Percentiles rank a stretch among this genome's conserved stretches.
phyloP scores from a whole-genome alignment of 2,329 filamentous ascomycete genomes.

The Aspergillus udagawae region DNA sequence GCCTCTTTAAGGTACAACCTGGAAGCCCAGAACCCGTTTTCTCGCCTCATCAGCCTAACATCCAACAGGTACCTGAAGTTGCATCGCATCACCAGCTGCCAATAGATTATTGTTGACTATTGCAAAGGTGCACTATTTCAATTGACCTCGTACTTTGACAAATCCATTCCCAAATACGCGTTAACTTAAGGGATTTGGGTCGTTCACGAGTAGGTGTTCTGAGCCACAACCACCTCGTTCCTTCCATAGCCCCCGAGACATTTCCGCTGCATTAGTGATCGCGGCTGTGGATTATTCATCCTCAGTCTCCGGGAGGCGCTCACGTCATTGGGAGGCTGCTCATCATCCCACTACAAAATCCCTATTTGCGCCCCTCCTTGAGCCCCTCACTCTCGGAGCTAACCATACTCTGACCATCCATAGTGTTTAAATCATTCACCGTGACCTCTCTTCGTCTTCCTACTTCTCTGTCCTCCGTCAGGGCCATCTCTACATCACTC shows the following conservation, averaged over 20 bases:
- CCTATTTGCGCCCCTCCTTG: slow-evolving; percentile 20
- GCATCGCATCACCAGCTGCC: slow-evolving; percentile 3
- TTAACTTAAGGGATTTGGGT: not conserved
- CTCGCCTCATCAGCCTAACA: slow-evolving; percentile 8
- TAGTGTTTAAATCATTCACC: slow-evolving; percentile 24
- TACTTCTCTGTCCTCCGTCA: slow-evolving; percentile 13
- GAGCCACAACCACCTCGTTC: not conserved
- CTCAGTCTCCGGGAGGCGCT: not conserved
- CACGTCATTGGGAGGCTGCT: slow-evolving; percentile 24
- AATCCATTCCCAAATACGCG: slow-evolving; percentile 7
- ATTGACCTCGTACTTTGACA: slow-evolving; percentile 5
- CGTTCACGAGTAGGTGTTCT: not conserved
- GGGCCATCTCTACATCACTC: not conserved
- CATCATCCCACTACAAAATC: slow-evolving; percentile 23
- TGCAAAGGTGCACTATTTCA: not conserved
- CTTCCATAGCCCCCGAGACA: slow-evolving; percentile 5
- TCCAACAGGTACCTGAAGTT: not conserved
- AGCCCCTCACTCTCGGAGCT: slow-evolving; percentile 18
- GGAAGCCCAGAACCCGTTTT: slow-evolving; percentile 1
- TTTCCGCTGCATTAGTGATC: not conserved
- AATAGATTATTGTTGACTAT: not conserved
- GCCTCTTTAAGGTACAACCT: not conserved
- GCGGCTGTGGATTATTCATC: slow-evolving; percentile 22
- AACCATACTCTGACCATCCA: slow-evolving; percentile 10
- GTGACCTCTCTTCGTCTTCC: slow-evolving; percentile 21